Evolutionary conservation across 306 rosid species (phyloP).

Genomic region (Quercus mongolica): DNA sequence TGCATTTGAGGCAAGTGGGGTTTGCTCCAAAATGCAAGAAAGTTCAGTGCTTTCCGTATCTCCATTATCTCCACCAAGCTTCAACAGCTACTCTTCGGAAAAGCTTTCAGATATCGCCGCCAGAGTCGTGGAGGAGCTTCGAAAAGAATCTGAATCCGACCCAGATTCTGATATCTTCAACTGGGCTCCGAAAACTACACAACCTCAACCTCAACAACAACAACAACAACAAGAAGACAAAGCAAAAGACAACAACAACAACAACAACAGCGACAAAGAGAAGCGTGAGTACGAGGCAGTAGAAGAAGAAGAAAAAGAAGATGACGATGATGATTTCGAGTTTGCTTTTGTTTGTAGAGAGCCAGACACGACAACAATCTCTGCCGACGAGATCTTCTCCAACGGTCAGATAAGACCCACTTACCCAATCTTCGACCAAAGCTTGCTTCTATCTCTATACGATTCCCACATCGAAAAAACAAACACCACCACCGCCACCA

Average conservation of each 20-base stretch:
- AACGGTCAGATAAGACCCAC: constrained; percentile 76
- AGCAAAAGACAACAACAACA: too few relatives aligned
- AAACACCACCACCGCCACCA: not conserved
- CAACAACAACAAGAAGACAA: too few relatives aligned
- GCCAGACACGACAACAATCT: constrained; percentile 36
- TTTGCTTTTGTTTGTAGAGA: constrained; percentile 47
- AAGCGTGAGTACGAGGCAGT: not conserved
- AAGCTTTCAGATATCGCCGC: constrained; percentile 69
- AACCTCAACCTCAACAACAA: too few relatives aligned
- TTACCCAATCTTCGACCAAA: constrained; percentile 56
- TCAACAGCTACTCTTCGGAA: constrained; percentile 61
- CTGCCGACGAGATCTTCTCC: constrained; percentile 83
- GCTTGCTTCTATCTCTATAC: constrained; percentile 25
- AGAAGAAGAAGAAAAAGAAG: not conserved
- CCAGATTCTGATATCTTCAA: constrained; percentile 19
- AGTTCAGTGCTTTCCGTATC: constrained; percentile 38
- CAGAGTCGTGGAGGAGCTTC: constrained; percentile 53
- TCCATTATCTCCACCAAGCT: constrained; percentile 43
- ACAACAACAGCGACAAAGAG: not conserved
- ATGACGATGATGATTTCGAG: constrained; percentile 46
- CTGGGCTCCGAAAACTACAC: not conserved
- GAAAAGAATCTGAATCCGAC: constrained; percentile 30
- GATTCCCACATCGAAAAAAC: not conserved
- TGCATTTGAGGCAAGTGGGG: not conserved
- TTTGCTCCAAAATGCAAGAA: constrained; percentile 16